Evolutionary conservation across 2,329 filamentous ascomycete species (phyloP), one percentile per base, ranked within the genome.

Genomic region (Aureobasidium uvarum): DNA sequence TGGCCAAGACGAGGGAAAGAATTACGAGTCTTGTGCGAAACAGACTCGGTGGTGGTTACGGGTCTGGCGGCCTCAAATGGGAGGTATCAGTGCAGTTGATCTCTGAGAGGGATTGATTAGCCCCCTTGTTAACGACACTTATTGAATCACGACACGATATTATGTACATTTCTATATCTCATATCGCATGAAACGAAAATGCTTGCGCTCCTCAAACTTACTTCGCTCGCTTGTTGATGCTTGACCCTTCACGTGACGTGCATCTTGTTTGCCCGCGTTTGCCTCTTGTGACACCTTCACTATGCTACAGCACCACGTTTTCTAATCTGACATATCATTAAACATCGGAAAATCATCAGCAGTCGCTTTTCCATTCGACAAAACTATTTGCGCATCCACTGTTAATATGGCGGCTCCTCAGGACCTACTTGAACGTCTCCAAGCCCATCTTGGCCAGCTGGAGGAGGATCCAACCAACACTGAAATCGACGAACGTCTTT

Each of bases 21-120:
- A 85, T 97, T 58, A 84, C 86, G 18, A 89, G 88, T 66, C 79
- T 97, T 72, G 87, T 99, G 62, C 89, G 91, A 75, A 96, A 95
- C 73, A 84, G 91, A 38, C 80, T 99, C 8, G 93, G 92, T 5
- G 94, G 94, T 67, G 91, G 90, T 1, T 96, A 96, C 76, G 93
- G 93, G 10, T 85, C 86, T 50, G 89, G 90, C 16, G 90, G 88
- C 43, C 83, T 95, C 74, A 88, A 88, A 72, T 99, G 95, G 95
- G 95, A 99, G 79, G 91, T 98, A 16, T 96, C 90, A 54, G 83
- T 96, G 62, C 92, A 98, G 79, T 87, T 92, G 74, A 87, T 79
- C 52, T 74, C 83, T 65, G 84, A 86, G 70, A 78, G 77, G 70
- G 74, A 79, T 54, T 71, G 55, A 70, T 41, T 31, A 23, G 11